phyloP scores from a whole-genome alignment of 75 land plant species.

The Larix kaempferi region DNA sequence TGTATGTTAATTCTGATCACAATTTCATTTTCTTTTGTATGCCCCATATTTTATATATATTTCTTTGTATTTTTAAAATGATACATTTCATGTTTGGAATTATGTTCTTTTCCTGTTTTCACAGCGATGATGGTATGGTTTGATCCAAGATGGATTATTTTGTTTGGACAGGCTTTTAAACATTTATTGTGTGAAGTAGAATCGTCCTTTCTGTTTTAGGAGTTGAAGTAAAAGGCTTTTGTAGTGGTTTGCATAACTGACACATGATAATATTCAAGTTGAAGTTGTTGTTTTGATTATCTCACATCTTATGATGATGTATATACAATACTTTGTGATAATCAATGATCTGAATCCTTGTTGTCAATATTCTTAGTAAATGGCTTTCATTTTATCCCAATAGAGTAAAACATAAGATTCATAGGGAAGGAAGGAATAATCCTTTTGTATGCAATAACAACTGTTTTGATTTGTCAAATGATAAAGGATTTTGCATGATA shows the following conservation, averaged over 20 bases:
- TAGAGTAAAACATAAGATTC: too few species aligned
- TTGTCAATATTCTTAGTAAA: background rate
- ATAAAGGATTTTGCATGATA: too few species aligned
- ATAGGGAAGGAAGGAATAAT: too few species aligned
- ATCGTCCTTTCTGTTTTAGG: background rate
- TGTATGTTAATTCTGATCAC: background rate
- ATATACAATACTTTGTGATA: background rate
- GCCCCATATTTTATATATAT: too few species aligned
- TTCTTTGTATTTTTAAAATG: too few species aligned
- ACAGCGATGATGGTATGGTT: constrained; percentile 2
- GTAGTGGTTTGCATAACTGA: background rate
- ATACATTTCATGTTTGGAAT: background rate
- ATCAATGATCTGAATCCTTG: background rate
- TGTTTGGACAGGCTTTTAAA: too few species aligned
- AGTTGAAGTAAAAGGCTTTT: background rate
- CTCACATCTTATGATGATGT: background rate
- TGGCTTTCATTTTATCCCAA: too few species aligned
- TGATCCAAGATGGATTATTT: background rate
- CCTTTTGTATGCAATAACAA: too few species aligned
- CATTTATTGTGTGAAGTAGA: too few species aligned
- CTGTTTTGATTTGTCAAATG: background rate
- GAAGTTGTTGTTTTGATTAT: background rate
- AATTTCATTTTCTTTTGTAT: background rate
- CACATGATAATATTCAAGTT: background rate
- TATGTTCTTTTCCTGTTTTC: background rate